A percentile compares a stretch with the other conserved stretches of the same genome.
Conservation (phyloP, 176 grass and related monocot genomes). For the Zizania latifolia region DNA sequence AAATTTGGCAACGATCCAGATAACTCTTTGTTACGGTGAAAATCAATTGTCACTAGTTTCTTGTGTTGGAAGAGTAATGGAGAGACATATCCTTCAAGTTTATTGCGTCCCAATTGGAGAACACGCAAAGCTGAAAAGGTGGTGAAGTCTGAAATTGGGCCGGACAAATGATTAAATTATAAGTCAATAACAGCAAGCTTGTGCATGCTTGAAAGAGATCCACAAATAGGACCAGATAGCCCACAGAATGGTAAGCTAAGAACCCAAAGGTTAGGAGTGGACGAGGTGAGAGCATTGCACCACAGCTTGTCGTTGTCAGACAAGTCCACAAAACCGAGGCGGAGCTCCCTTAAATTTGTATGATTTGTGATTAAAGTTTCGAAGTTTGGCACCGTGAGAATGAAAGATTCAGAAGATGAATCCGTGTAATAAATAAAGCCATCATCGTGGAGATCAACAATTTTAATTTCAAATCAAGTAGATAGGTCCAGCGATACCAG, state of each 20-base stretch:
- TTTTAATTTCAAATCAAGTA: too few relatives aligned
- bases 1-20: slow-evolving; percentile 28
- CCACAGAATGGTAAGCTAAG: slow-evolving; percentile 31
- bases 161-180: slow-evolving; percentile 18
- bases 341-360: slow-evolving; percentile 26
- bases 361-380: slow-evolving; percentile 14
- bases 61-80: slow-evolving; percentile 8
- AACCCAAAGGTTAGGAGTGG: slow-evolving; percentile 3
- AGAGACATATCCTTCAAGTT: slow-evolving; percentile 18
- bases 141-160: slow-evolving; percentile 17
- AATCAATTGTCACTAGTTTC: slow-evolving; percentile 27
- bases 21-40: not conserved
- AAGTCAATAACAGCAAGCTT: slow-evolving; percentile 14
- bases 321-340: slow-evolving; percentile 34
- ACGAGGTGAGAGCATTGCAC: not conserved
- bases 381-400: too few relatives aligned
- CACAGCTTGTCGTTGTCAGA: slow-evolving; percentile 15
- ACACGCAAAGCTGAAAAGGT: slow-evolving; percentile 26
- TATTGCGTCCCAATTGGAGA: slow-evolving; percentile 21
- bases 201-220: slow-evolving; percentile 5
- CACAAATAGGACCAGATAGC: slow-evolving; percentile 11
- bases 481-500: too few relatives aligned
- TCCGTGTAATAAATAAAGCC: too few relatives aligned
- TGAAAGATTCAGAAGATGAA: too few relatives aligned
- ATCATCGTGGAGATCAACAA: too few relatives aligned